phyloP scores from a whole-genome alignment of 106 monocot species.

The Iris macrosiphon region DNA sequence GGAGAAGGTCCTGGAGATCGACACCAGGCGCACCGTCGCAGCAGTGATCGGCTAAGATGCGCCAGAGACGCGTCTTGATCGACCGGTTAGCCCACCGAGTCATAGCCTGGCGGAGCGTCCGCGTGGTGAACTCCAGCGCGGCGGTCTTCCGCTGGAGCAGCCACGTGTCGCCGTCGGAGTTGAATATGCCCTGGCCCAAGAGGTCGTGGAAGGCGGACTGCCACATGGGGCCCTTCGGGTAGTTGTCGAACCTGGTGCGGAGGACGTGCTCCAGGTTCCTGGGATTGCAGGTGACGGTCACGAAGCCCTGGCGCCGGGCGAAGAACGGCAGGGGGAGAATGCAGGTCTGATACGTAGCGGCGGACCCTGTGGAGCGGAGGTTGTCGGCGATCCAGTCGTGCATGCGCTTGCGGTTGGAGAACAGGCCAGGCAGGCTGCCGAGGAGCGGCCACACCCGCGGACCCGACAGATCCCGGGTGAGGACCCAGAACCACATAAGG shows the following conservation, averaged over 20 bases:
- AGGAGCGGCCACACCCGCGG: conserved; percentile 59
- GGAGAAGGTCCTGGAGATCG: conserved; percentile 77
- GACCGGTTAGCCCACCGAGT: conserved; percentile 60
- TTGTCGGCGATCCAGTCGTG: conserved; percentile 78
- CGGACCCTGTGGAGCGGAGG: conserved; percentile 36
- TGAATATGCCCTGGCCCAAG: conserved; percentile 84
- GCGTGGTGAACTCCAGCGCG: conserved; percentile 87
- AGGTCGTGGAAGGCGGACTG: conserved; percentile 84
- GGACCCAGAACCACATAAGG: conserved; percentile 52
- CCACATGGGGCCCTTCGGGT: conserved; percentile 81
- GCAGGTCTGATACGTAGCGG: conserved; percentile 85
- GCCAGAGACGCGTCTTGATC: conserved; percentile 57
- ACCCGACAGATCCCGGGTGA: conserved; percentile 36
- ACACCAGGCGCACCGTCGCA: conserved; percentile 10
- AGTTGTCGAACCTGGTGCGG: conserved; percentile 74
- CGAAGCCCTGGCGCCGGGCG: conserved; percentile 56
- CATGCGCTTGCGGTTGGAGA: conserved; percentile 54
- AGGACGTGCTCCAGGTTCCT: conserved; percentile 83
- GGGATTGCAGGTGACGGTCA: conserved; percentile 83
- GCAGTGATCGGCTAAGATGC: conserved; percentile 45
- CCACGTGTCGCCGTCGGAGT: conserved; percentile 86
- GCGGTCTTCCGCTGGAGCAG: conserved; percentile 85
- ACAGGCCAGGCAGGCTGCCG: conserved; percentile 56
- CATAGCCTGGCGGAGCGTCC: conserved; percentile 85
- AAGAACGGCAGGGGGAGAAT: conserved; percentile 55